Evolutionary conservation across 2,329 filamentous ascomycete species (phyloP), one percentile per base, ranked within the genome.

Genomic region (Anthostomella pinea): DNA sequence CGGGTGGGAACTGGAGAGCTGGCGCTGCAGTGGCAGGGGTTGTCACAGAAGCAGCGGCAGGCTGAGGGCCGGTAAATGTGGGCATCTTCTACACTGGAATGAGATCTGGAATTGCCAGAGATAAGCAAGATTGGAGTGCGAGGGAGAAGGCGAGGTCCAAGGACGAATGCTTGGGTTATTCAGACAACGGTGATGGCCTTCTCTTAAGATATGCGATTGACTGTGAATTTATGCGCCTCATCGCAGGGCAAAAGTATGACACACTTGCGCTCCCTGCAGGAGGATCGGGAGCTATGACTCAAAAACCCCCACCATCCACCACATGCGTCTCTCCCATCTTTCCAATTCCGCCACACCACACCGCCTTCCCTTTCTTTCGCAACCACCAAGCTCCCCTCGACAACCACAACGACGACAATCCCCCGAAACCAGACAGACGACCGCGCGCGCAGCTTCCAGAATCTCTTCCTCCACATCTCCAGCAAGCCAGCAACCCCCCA

Each of bases 1-100:
- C 77, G 1, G 88, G 87, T 14, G 89, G 86, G 57, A 98, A 97
- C 14, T 48, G 52, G 31, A 37, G 40, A 32, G 40, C 35, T 30
- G 49, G 41, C 23, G 39, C 39, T 32, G 52, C 39, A 23, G 48
- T 34, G 16, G 37, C 18, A 35, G 49, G 20, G n/a, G n/a, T n/a
- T n/a, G n/a, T n/a, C n/a, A n/a, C n/a, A n/a, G n/a, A n/a, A n/a
- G n/a, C n/a, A n/a, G n/a, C n/a, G 13, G 41, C 42, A n/a, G 56
- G 23, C 25, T 46, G 42, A 27, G 45, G 31, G 21, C 48, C 48
- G 21, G 54, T 52, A 26, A 48, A 45, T 9, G 46, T 39, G 11
- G 57, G 56, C 57, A 59, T 60, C 20, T 37, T 43, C 25, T 44
- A 5, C 6, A 26, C 3, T 19, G 27, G 22, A 7, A 9, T 6